Base-by-base conservation (phyloP, 2,329 filamentous ascomycete species). In the Ceratocystis eucalypticola region DNA sequence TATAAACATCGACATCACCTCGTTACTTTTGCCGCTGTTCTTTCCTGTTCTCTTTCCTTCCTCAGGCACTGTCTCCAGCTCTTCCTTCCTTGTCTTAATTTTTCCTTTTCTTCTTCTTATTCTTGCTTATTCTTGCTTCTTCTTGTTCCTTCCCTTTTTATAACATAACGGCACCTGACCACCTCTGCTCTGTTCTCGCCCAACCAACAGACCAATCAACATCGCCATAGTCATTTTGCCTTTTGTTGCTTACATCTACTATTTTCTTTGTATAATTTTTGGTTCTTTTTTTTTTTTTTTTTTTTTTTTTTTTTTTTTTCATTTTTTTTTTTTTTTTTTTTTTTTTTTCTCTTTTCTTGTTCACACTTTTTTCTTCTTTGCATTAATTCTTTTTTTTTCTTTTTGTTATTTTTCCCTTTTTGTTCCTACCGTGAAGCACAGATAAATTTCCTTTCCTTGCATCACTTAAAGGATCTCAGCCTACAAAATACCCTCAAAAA, bases 371-470 rank as follows among this genome's bases (percentile, higher is more conserved):
- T n/a, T 20, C 15, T 17, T 37, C 4, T 59, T 12, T 61, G 7
- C 22, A 50, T 65, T 44, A 48, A 20, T 44, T 22, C 41, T 48
- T 20, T 12, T 46, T 25, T 45, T 46, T 62, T 30, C 0, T 61
- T 61, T 44, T 88, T 2, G 87, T 61, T 61, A n/a, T 61, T 61
- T 33, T 61, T 20, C 33, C n/a, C 15, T n/a, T 28, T 15, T 30
- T 33, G 12, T 33, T 41, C 22, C 20, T 61, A 17, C 12, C 20
- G 12, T 61, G 6, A 61, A n/a, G 41, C 30, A 33, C 28, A 22
- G 37, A 55, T 8, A 15, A 41, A 37, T 17, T 33, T 25, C 46
- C 10, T 7, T n/a, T 22, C 17, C 4, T 57, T 28, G 22, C 20
- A 30, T 57, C 8, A 57, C 33, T 30, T 33, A 22, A n/a, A 55